phyloP scores from a whole-genome alignment of 106 monocot genomes.

The Platanthera guangdongensis region DNA sequence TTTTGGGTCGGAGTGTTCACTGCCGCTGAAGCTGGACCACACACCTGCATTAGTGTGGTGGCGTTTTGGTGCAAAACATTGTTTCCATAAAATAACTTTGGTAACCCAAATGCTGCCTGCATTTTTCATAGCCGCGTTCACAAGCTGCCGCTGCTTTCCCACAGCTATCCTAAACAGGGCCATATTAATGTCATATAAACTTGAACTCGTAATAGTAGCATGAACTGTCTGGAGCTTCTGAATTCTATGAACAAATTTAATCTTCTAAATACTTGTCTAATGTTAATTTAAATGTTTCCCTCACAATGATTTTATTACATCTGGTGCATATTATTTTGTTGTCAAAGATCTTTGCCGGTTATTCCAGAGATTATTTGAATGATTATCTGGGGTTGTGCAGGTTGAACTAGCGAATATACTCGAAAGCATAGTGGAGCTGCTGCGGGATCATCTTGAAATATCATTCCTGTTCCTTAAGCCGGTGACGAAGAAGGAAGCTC shows the following conservation, averaged over 20 bases:
- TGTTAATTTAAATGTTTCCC: neutral
- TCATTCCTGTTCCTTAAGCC: conserved; percentile 82
- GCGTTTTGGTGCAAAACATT: neutral
- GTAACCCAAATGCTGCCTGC: too few species aligned
- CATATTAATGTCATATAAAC: neutral
- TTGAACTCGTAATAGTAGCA: neutral
- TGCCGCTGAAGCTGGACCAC: too few species aligned
- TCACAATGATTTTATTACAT: neutral
- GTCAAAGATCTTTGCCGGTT: too few species aligned
- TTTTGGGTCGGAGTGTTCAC: too few species aligned
- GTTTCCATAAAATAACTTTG: neutral
- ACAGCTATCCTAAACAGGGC: too few species aligned
- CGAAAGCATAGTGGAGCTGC: conserved; percentile 56
- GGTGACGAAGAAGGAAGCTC: conserved; percentile 93
- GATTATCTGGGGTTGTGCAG: conserved; percentile 23
- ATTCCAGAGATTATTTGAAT: too few species aligned
- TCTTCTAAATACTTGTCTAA: neutral
- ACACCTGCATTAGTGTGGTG: neutral
- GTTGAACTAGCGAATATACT: conserved; percentile 74
- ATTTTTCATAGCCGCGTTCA: neutral
- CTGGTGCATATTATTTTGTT: neutral
- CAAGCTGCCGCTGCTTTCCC: neutral
- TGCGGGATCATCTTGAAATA: conserved; percentile 29
- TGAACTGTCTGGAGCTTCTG: neutral
- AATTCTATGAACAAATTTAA: neutral